These are phyloP conservation scores for Dacryopinax primogenitus DNA, from an alignment of 768 basidiomycete genomes.

Conservation along the genomic window DNA sequence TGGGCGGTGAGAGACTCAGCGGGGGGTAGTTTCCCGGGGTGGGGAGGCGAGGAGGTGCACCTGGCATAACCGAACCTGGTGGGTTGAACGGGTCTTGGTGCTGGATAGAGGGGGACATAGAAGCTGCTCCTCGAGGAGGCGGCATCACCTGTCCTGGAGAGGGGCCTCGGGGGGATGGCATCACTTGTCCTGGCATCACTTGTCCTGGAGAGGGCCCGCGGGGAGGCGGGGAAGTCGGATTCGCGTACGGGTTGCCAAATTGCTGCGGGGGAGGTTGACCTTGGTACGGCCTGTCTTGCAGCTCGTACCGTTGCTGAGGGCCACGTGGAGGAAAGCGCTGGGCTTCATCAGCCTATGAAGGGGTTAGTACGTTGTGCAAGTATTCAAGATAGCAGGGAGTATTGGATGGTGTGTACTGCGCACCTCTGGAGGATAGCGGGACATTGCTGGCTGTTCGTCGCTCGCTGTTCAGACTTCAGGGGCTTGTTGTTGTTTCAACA, in stretches of 20 bases:
- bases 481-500: too few species aligned
- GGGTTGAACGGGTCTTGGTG: background rate
- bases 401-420: background rate
- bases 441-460: background rate
- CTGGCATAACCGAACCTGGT: background rate
- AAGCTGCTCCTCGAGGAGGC: background rate
- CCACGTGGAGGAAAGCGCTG: background rate
- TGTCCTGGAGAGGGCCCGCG: background rate
- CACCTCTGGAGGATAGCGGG: slow-evolving; percentile 2
- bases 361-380: background rate
- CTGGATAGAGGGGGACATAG: background rate
- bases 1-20: background rate
- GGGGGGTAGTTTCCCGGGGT: background rate
- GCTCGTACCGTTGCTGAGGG: background rate
- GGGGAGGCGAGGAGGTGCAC: background rate
- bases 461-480: too few species aligned
- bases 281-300: background rate
- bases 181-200: background rate
- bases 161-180: background rate
- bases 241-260: too few species aligned
- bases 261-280: background rate
- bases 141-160: background rate
- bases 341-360: slow-evolving; percentile 1
- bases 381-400: too few species aligned
- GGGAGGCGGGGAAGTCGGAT: background rate